Percentiles rank a stretch among this genome's conserved stretches.
Conservation (phyloP, 2,329 filamentous ascomycete genomes). For the Ophiosphaerella narmari region DNA sequence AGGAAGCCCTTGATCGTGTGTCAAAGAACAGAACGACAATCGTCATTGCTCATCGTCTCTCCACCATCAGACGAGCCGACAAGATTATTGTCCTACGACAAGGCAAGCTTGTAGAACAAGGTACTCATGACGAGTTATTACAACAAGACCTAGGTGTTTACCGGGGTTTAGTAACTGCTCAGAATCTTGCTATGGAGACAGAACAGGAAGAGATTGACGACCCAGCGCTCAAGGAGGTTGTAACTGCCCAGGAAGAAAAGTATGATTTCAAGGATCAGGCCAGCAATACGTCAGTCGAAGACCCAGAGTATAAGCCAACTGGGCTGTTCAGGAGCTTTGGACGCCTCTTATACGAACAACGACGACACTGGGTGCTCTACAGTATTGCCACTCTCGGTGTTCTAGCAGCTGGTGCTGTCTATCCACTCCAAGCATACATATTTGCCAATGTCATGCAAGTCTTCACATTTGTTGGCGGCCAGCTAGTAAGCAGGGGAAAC, state of each 20-base stretch:
- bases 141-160: constrained; percentile 66
- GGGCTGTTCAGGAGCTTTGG: constrained; percentile 41
- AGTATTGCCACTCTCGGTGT: constrained; percentile 33
- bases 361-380: constrained; percentile 41
- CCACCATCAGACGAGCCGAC: constrained; percentile 77
- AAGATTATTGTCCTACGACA: constrained; percentile 76
- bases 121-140: constrained; percentile 75
- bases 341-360: constrained; percentile 41
- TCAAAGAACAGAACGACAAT: constrained; percentile 70
- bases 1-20: constrained; percentile 63
- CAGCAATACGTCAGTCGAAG: constrained; percentile 10
- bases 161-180: constrained; percentile 64
- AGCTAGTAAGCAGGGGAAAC: constrained; percentile 46
- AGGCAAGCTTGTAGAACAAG: constrained; percentile 73
- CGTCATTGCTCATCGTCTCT: constrained; percentile 78
- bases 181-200: constrained; percentile 36
- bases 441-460: constrained; percentile 45
- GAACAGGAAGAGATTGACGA: constrained; percentile 26
- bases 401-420: constrained; percentile 41
- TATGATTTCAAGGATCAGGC: constrained; percentile 8
- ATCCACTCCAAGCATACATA: constrained; percentile 46
- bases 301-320: constrained; percentile 35
- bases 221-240: constrained; percentile 14
- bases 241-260: constrained; percentile 19
- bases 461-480: constrained; percentile 39